These are phyloP conservation scores for Perilla frutescens DNA, from an alignment of 257 asterid species.

Conservation along the genomic window DNA sequence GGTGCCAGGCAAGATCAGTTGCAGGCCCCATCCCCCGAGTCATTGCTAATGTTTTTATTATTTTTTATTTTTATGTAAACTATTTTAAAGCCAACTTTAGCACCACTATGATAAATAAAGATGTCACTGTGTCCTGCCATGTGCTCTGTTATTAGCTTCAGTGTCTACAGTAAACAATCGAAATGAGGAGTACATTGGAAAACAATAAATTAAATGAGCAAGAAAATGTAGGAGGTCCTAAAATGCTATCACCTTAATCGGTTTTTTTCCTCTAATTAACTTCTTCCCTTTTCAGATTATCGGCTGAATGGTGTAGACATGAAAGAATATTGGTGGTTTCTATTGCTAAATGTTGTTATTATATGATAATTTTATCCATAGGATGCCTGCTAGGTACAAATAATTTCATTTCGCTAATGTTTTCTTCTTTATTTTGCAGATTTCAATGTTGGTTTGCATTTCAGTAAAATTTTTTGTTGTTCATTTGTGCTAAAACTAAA, in stretches of 20 bases:
- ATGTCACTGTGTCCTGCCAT: neutral
- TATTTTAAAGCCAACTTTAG: neutral
- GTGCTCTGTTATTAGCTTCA: neutral
- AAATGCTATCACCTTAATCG: neutral
- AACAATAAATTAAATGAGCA: neutral
- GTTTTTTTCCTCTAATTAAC: neutral
- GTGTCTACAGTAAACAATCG: neutral
- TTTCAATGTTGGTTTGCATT: neutral
- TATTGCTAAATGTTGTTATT: slow-evolving; percentile 1
- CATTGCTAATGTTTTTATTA: neutral
- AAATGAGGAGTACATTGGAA: slow-evolving; percentile 10
- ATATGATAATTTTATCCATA: neutral
- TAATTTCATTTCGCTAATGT: neutral
- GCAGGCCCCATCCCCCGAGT: neutral
- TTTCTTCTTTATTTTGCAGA: neutral
- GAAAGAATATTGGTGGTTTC: neutral
- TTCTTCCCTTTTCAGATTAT: neutral
- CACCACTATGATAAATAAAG: neutral
- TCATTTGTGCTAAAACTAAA: slow-evolving; percentile 8
- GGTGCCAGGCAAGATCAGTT: neutral
- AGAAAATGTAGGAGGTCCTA: neutral
- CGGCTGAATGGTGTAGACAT: neutral
- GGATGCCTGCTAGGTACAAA: neutral
- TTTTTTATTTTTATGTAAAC: neutral
- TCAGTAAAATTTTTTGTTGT: neutral